Conservation (phyloP, 2,329 filamentous ascomycete genomes). For the Ophiocordyceps unilateralis region DNA sequence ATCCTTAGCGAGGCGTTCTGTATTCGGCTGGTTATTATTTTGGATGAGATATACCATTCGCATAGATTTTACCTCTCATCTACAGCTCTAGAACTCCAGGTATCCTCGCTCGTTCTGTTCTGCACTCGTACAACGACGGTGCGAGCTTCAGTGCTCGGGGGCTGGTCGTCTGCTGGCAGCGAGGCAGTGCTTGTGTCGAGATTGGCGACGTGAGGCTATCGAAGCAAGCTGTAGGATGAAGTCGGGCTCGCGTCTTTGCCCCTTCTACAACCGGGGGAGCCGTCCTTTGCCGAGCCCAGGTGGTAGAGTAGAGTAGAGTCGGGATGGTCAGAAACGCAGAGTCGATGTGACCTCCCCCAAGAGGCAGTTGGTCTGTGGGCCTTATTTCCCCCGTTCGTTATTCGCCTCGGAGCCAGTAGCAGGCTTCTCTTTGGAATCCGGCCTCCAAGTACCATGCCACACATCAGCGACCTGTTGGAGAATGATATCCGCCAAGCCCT, state of each 20-base stretch:
- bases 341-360: background rate
- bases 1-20: background rate
- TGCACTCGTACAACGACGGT: background rate
- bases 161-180: no score
- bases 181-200: no score
- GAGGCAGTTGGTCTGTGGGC: background rate
- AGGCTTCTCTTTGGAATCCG: constrained; percentile 11
- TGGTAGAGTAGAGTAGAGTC: background rate
- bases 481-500: constrained; percentile 38
- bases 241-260: no score
- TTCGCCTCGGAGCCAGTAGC: background rate
- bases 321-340: background rate
- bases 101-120: no score
- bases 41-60: background rate
- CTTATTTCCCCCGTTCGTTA: background rate
- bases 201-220: no score
- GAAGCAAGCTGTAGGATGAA: no score
- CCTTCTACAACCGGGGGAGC: no score
- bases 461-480: constrained; percentile 39
- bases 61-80: background rate
- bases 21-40: background rate
- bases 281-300: no score
- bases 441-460: constrained; percentile 20
- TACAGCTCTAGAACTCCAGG: background rate
- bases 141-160: no score